phyloP scores from a whole-genome alignment of 345 rosid genomes.

The Viola odorata region DNA sequence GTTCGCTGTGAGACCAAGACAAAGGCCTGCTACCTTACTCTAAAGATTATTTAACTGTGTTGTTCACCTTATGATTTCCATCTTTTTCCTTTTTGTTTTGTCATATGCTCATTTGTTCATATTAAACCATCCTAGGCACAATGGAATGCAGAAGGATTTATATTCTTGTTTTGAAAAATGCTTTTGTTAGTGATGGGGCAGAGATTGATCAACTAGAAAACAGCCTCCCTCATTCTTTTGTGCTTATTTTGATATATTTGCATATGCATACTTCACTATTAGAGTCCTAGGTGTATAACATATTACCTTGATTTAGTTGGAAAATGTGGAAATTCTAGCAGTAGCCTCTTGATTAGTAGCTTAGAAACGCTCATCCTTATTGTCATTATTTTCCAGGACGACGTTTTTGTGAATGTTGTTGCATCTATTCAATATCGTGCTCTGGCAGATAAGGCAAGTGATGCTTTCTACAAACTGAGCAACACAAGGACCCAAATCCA shows the following conservation, averaged over 20 bases:
- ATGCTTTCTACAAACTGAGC: slow-evolving; percentile 14
- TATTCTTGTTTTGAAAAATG: too few relatives aligned
- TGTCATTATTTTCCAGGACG: slow-evolving; percentile 14
- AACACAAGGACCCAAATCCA: slow-evolving; percentile 16
- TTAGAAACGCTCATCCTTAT: neutral
- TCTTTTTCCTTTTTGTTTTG: neutral
- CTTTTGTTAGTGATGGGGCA: too few relatives aligned
- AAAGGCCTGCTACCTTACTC: slow-evolving; percentile 15
- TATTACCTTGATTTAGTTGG: neutral
- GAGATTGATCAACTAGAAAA: too few relatives aligned
- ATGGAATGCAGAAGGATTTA: too few relatives aligned
- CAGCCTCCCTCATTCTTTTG: too few relatives aligned
- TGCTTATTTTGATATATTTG: too few relatives aligned
- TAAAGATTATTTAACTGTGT: neutral
- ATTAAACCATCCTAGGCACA: too few relatives aligned
- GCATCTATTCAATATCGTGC: slow-evolving; percentile 19
- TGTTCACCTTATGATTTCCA: neutral
- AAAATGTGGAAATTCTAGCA: neutral
- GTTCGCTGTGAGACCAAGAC: slow-evolving; percentile 44
- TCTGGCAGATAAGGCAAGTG: slow-evolving; percentile 18
- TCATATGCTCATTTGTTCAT: too few relatives aligned
- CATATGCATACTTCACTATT: too few relatives aligned
- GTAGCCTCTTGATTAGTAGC: neutral
- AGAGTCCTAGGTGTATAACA: too few relatives aligned
- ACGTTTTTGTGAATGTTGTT: slow-evolving; percentile 19